Percentiles rank a stretch among this genome's conserved stretches.
phyloP scores from a whole-genome alignment of 306 rosid species.

The Canavalia gladiata region DNA sequence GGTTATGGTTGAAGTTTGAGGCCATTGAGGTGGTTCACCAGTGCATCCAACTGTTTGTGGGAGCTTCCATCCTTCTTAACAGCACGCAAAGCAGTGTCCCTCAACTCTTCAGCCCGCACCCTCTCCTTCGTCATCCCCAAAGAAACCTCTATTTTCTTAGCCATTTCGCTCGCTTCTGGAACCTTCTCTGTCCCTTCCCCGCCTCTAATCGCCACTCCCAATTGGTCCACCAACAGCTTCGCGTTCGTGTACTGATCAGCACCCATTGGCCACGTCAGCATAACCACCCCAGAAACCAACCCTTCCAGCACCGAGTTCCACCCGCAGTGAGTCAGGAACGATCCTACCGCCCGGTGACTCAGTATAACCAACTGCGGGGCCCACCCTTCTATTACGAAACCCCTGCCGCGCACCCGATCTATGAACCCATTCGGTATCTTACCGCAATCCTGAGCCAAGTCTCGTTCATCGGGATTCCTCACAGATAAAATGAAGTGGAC shows the following conservation, averaged over 20 bases:
- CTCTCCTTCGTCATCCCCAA: constrained; percentile 42
- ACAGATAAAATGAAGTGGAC: constrained; percentile 44
- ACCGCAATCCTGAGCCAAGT: constrained; percentile 29
- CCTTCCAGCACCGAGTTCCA: constrained; percentile 70
- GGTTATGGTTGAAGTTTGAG: neutral
- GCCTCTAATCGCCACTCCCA: constrained; percentile 47
- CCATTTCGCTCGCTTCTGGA: constrained; percentile 43
- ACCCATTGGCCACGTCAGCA: constrained; percentile 73
- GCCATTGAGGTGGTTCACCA: constrained; percentile 34
- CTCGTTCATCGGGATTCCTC: neutral
- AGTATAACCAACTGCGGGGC: constrained; percentile 59
- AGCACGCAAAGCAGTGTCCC: constrained; percentile 42
- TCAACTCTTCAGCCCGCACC: constrained; percentile 39
- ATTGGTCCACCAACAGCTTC: constrained; percentile 52
- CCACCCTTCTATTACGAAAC: constrained; percentile 58
- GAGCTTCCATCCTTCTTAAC: constrained; percentile 54
- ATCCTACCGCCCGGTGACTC: constrained; percentile 57
- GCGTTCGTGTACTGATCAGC: constrained; percentile 58
- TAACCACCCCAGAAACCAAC: constrained; percentile 52
- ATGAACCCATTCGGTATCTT: constrained; percentile 13
- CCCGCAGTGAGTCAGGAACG: constrained; percentile 66
- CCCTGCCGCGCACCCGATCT: constrained; percentile 45
- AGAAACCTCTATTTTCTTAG: constrained; percentile 15
- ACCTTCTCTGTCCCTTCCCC: constrained; percentile 50
- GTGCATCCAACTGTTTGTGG: constrained; percentile 45